phyloP scores from a whole-genome alignment of 805 yeast genomes.

The Clavispora vitiphila region DNA sequence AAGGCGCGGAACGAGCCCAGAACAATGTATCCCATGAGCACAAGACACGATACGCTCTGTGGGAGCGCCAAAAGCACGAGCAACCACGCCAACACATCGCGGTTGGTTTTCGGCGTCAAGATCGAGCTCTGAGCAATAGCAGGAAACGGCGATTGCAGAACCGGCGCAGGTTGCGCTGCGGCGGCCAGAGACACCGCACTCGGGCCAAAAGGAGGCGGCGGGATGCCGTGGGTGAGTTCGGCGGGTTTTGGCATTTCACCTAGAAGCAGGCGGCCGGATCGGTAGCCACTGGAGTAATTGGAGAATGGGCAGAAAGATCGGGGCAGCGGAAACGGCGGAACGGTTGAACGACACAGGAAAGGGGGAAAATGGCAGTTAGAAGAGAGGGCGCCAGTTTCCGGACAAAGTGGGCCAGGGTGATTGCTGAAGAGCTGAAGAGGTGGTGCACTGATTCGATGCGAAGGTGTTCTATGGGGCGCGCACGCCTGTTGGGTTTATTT shows the following conservation, averaged over 20 bases:
- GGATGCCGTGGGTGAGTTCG: neutral
- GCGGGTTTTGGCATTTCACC: constrained; percentile 1
- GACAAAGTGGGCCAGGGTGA: neutral
- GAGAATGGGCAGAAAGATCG: too few species aligned
- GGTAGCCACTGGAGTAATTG: neutral
- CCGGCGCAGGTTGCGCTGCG: constrained; percentile 1
- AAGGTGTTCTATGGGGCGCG: neutral
- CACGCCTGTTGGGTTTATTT: neutral
- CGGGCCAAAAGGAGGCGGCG: constrained; percentile 8
- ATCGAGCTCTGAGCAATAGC: constrained; percentile 3
- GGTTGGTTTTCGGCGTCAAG: constrained; percentile 11
- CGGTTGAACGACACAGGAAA: too few species aligned
- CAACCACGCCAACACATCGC: constrained; percentile 30
- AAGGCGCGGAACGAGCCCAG: constrained; percentile 26
- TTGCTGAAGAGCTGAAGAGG: neutral
- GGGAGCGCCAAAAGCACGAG: constrained; percentile 28
- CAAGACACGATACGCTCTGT: constrained; percentile 19
- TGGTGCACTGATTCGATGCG: neutral
- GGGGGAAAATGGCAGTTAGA: too few species aligned
- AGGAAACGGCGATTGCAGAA: neutral
- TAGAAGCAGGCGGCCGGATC: neutral
- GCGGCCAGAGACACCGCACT: neutral
- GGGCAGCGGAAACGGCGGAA: too few species aligned
- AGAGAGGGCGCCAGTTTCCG: too few species aligned
- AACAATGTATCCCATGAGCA: constrained; percentile 20